phyloP scores from a whole-genome alignment of 2,329 filamentous ascomycete species.

The Xenosphaeropsis pyriputrescens region DNA sequence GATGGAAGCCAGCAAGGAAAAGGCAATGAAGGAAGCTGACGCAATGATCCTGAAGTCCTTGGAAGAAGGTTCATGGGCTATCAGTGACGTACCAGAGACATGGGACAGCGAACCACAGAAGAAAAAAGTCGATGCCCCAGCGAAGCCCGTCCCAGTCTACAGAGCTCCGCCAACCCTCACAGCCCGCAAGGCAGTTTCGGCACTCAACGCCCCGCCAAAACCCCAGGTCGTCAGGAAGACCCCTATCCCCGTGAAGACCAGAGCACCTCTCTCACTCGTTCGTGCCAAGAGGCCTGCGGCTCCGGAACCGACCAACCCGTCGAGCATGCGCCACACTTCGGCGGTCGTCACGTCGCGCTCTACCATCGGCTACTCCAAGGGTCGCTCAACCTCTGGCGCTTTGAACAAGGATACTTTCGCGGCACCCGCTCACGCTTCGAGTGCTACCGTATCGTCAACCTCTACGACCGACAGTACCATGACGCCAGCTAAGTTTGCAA shows the following conservation, averaged over 20 bases:
- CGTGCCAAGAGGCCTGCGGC: conserved; percentile 26
- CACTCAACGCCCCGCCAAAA: conserved; percentile 28
- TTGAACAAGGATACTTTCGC: conserved; percentile 11
- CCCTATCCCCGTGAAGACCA: not conserved
- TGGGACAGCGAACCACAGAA: conserved; percentile 9
- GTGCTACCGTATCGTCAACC: conserved; percentile 20
- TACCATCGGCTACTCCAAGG: conserved; percentile 76
- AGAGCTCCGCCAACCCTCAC: conserved; percentile 32
- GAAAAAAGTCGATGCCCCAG: conserved; percentile 4
- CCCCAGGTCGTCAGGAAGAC: too few relatives aligned
- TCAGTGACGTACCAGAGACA: conserved; percentile 37
- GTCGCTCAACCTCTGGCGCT: conserved; percentile 36
- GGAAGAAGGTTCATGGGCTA: conserved; percentile 45
- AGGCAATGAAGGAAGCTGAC: conserved; percentile 38
- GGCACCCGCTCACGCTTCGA: conserved; percentile 10
- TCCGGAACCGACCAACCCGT: conserved; percentile 23
- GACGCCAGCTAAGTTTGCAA: conserved; percentile 29
- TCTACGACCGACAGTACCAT: conserved; percentile 28
- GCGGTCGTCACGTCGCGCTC: conserved; percentile 59
- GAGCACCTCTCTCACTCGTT: conserved; percentile 14
- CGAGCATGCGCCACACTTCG: conserved; percentile 39
- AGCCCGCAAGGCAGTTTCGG: conserved; percentile 38
- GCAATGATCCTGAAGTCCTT: conserved; percentile 53
- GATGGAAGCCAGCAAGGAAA: conserved; percentile 30
- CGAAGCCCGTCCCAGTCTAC: conserved; percentile 8